Percentiles rank a stretch among this genome's conserved stretches.
Conservation (phyloP, 106 monocot genomes). For the Xerophyta viscosa region DNA sequence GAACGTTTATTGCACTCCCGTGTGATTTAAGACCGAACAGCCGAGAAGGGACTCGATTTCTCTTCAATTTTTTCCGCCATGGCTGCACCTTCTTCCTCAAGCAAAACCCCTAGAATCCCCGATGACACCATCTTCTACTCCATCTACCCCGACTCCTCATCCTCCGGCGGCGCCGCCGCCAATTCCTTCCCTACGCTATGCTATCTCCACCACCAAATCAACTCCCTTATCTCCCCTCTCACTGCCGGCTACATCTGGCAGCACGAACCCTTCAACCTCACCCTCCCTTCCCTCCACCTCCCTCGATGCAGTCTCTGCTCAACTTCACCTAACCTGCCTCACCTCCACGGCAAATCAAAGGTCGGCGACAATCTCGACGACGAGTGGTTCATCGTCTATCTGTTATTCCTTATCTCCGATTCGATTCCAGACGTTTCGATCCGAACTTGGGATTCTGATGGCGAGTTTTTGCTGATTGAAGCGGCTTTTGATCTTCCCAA, state of each 20-base stretch:
- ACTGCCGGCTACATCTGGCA: slow-evolving; percentile 66
- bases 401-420: slow-evolving; percentile 51
- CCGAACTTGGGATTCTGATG: slow-evolving; percentile 79
- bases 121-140: slow-evolving; percentile 47
- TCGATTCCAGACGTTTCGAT: slow-evolving; percentile 37
- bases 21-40: too few species aligned
- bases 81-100: slow-evolving; percentile 16
- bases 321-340: slow-evolving; percentile 35
- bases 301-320: slow-evolving; percentile 19
- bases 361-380: slow-evolving; percentile 88
- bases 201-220: slow-evolving; percentile 28
- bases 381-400: slow-evolving; percentile 83
- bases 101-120: slow-evolving; percentile 10
- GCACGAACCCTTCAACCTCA: slow-evolving; percentile 55
- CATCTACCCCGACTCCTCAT: slow-evolving; percentile 25
- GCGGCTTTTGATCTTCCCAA: slow-evolving; percentile 69
- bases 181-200: slow-evolving; percentile 3
- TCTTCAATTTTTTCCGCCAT: too few species aligned
- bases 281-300: slow-evolving; percentile 18
- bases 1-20: too few species aligned
- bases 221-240: slow-evolving; percentile 23
- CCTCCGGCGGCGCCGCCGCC: slow-evolving; percentile 11
- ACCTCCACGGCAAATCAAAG: slow-evolving; percentile 63
- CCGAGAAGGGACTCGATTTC: too few species aligned
- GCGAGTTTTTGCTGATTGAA: slow-evolving; percentile 95